A percentile compares a stretch with the other conserved stretches of the same genome.
These are phyloP conservation scores for Microstroma glucosiphilum DNA, from an alignment of 1,284 basidiomycete genomes.

Conservation along the genomic window DNA sequence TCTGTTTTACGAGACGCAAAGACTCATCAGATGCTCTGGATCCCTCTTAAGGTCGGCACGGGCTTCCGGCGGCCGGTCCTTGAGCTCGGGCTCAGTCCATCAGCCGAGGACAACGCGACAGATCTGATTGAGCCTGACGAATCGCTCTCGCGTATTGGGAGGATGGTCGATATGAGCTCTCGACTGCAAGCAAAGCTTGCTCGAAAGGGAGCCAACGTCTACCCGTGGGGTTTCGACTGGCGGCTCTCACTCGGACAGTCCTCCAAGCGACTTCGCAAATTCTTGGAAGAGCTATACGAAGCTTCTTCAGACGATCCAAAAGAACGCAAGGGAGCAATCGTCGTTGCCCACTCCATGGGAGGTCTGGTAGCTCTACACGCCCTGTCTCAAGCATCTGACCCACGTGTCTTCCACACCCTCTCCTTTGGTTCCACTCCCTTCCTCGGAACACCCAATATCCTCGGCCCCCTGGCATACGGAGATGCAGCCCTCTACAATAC, in stretches of 20 bases:
- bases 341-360: constrained; percentile 51
- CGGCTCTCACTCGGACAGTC: constrained; percentile 23
- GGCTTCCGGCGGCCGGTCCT: constrained; percentile 42
- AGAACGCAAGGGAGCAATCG: constrained; percentile 39
- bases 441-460: constrained; percentile 47
- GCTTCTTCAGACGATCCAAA: constrained; percentile 17
- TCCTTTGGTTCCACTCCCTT: constrained; percentile 49
- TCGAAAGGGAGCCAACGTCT: constrained; percentile 30
- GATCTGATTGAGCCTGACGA: constrained; percentile 42
- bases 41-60: constrained; percentile 44
- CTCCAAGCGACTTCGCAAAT: constrained; percentile 14
- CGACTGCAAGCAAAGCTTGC: constrained; percentile 21
- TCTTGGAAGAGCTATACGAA: constrained; percentile 25
- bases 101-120: constrained; percentile 31
- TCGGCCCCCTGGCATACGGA: constrained; percentile 46
- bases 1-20: constrained; percentile 44
- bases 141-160: constrained; percentile 37
- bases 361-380: constrained; percentile 50
- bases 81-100: constrained; percentile 36
- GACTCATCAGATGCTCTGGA: constrained; percentile 44
- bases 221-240: constrained; percentile 50
- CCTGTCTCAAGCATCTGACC: constrained; percentile 33
- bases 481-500: constrained; percentile 43
- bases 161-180: constrained; percentile 45
- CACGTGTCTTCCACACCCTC: constrained; percentile 44